Evolutionary conservation across 169 alveolate genomes (phyloP), one percentile per base, ranked within the genome.

Genomic region (Sarcocystis neurona): DNA sequence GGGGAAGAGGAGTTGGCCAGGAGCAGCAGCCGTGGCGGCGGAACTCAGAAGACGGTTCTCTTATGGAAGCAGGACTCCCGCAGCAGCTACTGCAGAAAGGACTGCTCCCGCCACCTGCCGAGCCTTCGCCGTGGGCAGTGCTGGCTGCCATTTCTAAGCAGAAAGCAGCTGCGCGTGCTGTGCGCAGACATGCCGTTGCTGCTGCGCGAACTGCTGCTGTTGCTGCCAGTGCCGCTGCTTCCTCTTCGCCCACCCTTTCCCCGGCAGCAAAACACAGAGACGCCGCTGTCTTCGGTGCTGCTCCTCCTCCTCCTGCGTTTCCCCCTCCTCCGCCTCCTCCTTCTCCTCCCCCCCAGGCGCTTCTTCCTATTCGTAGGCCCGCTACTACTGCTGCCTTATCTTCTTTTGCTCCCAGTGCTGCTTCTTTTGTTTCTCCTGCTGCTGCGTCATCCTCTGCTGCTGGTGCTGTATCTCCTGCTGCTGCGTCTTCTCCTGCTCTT

Each of bases 141-240:
- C 27, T 72, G 41, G 34, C 82, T 34, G 18, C 82, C 10, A 48
- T 72, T 30, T 72, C 82, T 3, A 72, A 72, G 56, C 82, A 72
- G 34, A n/a, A 53, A 2, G 82, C 82, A 5, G 82, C 82, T 39
- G n/a, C n/a, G n/a, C n/a, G n/a, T n/a, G n/a, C n/a, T n/a, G n/a
- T n/a, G n/a, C n/a, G n/a, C n/a, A n/a, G n/a, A n/a, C n/a, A n/a
- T n/a, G n/a, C n/a, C n/a, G n/a, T n/a, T n/a, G n/a, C n/a, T n/a
- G n/a, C n/a, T n/a, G n/a, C n/a, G n/a, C n/a, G n/a, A n/a, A n/a
- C n/a, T n/a, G n/a, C n/a, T n/a, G n/a, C n/a, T n/a, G n/a, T n/a
- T n/a, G n/a, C n/a, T 53, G 30, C 12, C 12, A 53, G 23, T 15
- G 66, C 12, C 66, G 66, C 23, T 53, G 23, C 66, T 53, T 53